These are phyloP conservation scores for Psidium guajava DNA, from an alignment of 345 rosid species.

Conservation along the genomic window DNA sequence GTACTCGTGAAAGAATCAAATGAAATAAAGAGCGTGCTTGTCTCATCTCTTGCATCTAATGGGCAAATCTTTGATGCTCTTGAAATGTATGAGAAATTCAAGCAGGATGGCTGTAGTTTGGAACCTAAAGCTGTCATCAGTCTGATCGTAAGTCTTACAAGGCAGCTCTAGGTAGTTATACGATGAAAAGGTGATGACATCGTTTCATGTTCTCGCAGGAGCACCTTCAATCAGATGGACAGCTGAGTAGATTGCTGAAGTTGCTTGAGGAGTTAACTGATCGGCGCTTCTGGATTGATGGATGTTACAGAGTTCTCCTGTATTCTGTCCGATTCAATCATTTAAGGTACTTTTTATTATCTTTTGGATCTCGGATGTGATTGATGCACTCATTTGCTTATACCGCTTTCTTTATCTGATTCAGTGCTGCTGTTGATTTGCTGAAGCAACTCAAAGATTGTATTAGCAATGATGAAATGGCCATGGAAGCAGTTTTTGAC, in stretches of 20 bases:
- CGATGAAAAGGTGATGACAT: neutral
- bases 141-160: constrained; percentile 55
- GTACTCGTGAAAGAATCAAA: constrained; percentile 26
- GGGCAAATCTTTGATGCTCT: constrained; percentile 65
- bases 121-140: constrained; percentile 55
- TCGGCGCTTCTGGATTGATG: constrained; percentile 41
- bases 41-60: constrained; percentile 56
- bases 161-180: neutral
- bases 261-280: constrained; percentile 52
- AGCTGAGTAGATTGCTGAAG: constrained; percentile 31
- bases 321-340: constrained; percentile 41
- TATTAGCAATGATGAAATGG: constrained; percentile 27
- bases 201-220: constrained; percentile 27
- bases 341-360: constrained; percentile 28
- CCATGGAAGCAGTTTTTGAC: constrained; percentile 36
- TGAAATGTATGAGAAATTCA: constrained; percentile 47
- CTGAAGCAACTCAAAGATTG: constrained; percentile 40
- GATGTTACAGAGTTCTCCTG: constrained; percentile 48
- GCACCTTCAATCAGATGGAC: constrained; percentile 28
- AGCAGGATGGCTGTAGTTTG: constrained; percentile 27
- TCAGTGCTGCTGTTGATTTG: constrained; percentile 50
- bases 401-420: constrained; percentile 4
- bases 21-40: constrained; percentile 57
- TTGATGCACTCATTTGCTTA: constrained; percentile 1
- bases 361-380: neutral